Evolutionary conservation across 2,329 filamentous ascomycete species (phyloP), one percentile per base, ranked within the genome.

Genomic region (Aotearoamyces nothofagi): DNA sequence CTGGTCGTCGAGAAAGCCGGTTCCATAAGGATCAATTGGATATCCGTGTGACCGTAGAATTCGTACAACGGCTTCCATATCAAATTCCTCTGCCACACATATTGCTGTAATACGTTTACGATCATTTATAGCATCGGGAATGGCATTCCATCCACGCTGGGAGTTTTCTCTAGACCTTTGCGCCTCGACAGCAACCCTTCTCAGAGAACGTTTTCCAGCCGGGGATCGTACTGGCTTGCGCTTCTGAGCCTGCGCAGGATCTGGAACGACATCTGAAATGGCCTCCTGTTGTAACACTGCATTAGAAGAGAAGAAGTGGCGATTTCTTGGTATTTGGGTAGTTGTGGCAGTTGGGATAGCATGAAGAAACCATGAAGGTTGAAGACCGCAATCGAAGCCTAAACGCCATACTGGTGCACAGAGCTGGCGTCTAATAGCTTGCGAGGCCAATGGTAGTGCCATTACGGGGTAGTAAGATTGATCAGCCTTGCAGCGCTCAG

Each of bases 151-250:
- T 16, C 27, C 28, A 4, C 34, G 34, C 22, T 40, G 23, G 30
- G 41, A 27, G 47, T 28, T 58, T 53, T 42, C 60, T 61, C 29
- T 52, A 42, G 37, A 73, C 54, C 38, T 68, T 57, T 93, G 83
- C 11, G 86, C 84, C 43, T 90, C 83, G 11, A 83, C 78, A 17
- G 86, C 83, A 9, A 92, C 83, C 33, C 84, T 69, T 31, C 87
- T 73, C 17, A 94, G 60, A 2, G 82, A 90, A 36, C 76, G 78
- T 40, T 83, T 79, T 24, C 69, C 57, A 14, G 62, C 59, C 3
- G 65, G 57, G 14, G 57, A 56, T 36, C 66, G 54, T n/a, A 51
- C 45, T 5, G 53, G 49, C 38, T 67, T 65, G 32, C 61, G 58
- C 43, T 50, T 50, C 17, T 41, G 40, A 4, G 34, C 15, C 1